Base-by-base conservation (phyloP, 129 eudicot species). In the Calendula officinalis region DNA sequence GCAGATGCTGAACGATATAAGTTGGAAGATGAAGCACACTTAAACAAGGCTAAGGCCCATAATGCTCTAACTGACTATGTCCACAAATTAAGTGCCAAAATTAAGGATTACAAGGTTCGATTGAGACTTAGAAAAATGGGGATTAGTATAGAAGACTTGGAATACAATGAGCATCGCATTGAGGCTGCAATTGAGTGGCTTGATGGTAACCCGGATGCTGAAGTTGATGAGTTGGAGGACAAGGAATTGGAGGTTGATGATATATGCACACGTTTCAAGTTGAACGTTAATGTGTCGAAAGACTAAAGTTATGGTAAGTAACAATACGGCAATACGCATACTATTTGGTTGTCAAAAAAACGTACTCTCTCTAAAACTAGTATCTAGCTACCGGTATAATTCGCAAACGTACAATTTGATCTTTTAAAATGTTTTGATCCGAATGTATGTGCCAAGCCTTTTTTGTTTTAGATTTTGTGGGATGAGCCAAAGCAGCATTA, bases 1-100 rank as follows among this genome's bases (percentile, higher is more conserved):
- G 45, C 42, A 44, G 71, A 72, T 41, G 77, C 77, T 15, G 70
- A 72, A 43, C 69, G 40, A 3, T 72, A 62, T 12, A 72, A 72
- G 49, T 2, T 16, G 7, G 77, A 72, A 40, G 77, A 72, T 62
- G 77, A 72, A 43, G 70, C 35, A 30, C 70, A 72, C 56, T 9
- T 62, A 39, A 53, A 43, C 57, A 72, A 51, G 55, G 64, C 8
- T 10, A 22, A 6, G 64, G 70, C 70, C 13, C 69, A 63, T 42
- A 15, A 3, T 39, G 53, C 44, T 14, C 4, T 62, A 43, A 16
- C 8, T 8, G 16, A 62, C 8, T 62, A 11, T 43, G 64, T 39
- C 33, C 54, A 4, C 13, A 73, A 46, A 8, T 17, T 65, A 52
- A 73, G 72, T 36, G 53, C 59, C 60, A 73, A 35, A 3, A 42